Evolutionary conservation across 495 filamentous ascomycete species (phyloP), one percentile per base, ranked within the genome.

Genomic region (Penicillium malachiteum): DNA sequence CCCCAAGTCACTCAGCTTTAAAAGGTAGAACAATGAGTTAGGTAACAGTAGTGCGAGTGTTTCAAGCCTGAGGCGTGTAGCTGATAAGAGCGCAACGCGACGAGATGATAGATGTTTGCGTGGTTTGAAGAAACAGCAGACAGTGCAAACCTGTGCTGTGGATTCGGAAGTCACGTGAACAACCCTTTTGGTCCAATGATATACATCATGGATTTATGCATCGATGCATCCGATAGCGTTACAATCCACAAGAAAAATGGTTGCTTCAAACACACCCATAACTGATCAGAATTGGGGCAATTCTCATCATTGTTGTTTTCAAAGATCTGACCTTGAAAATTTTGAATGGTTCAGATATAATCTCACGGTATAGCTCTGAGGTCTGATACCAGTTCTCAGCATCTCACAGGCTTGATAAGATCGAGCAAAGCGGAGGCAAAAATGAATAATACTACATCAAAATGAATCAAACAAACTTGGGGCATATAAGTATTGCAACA

Each of bases 51-150:
- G 17, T 32, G 3, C 21, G 7, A n/a, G 13, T 11, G 14, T 6
- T 32, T 32, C 42, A 12, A 31, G 17, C 21, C n/a, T 14, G 41
- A 44, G 18, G 10, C 30, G 21, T 38, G 30, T 34, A 52, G 39
- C 38, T 43, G 50, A 52, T 32, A 32, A 52, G 17, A 42, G 11
- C 31, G 31, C 34, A 48, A 16, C 46, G 46, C 46, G 46, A 48
- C 46, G 10, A 11, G 31, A 33, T 12, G 10, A 37, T 42, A 56
- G 72, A 64, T 74, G 72, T 75, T 78, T 78, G 75, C 53, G 69
- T 64, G 59, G 75, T 78, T 78, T 78, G 75, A 76, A 77, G 63
- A 55, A 65, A 59, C 48, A 64, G 58, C 74, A 78, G 73, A 78
- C 75, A 76, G 55, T 78, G 75, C 75, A 78, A 78, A 77, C 74